A percentile compares a stretch with the other conserved stretches of the same genome.
These are phyloP conservation scores for Alternaria panax DNA, from an alignment of 2,329 filamentous ascomycete genomes.

Conservation along the genomic window DNA sequence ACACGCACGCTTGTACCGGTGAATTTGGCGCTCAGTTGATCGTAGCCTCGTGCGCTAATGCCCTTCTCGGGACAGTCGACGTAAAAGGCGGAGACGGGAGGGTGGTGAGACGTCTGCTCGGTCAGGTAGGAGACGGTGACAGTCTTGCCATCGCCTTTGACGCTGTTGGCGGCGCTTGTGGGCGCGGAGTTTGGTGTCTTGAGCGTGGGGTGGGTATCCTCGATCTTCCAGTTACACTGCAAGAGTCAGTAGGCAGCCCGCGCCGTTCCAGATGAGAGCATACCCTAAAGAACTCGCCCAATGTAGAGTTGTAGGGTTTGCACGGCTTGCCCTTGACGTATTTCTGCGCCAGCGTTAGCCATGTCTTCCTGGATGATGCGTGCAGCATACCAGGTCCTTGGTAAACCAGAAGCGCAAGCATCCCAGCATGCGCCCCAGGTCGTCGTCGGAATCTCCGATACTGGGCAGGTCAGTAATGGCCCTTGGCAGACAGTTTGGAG, in stretches of 20 bases:
- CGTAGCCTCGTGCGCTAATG: conserved; percentile 85
- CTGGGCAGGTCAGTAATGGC: conserved; percentile 55
- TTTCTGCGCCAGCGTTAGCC: conserved; percentile 65
- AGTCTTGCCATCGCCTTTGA: conserved; percentile 54
- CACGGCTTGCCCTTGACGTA: conserved; percentile 98
- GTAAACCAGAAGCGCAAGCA: conserved; percentile 98
- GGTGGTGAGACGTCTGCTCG: conserved; percentile 97
- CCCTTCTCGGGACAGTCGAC: conserved; percentile 92
- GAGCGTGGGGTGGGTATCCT: conserved; percentile 74
- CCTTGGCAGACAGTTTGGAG: background rate
- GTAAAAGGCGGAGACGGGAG: conserved; percentile 94
- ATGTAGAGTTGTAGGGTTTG: conserved; percentile 97
- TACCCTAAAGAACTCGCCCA: conserved; percentile 97
- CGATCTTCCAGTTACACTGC: conserved; percentile 93
- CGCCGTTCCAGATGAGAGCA: conserved; percentile 33
- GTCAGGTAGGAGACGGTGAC: conserved; percentile 92
- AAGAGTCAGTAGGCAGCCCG: conserved; percentile 22
- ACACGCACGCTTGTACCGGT: conserved; percentile 95
- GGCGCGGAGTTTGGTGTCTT: conserved; percentile 53
- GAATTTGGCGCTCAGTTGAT: conserved; percentile 97
- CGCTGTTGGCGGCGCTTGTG: conserved; percentile 47
- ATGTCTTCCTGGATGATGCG: conserved; percentile 1
- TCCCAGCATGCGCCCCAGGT: conserved; percentile 91
- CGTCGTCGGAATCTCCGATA: conserved; percentile 88
- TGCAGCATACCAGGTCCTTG: conserved; percentile 76